phyloP scores from a whole-genome alignment of 441 rosid genomes.

The Theobroma grandiflorum region DNA sequence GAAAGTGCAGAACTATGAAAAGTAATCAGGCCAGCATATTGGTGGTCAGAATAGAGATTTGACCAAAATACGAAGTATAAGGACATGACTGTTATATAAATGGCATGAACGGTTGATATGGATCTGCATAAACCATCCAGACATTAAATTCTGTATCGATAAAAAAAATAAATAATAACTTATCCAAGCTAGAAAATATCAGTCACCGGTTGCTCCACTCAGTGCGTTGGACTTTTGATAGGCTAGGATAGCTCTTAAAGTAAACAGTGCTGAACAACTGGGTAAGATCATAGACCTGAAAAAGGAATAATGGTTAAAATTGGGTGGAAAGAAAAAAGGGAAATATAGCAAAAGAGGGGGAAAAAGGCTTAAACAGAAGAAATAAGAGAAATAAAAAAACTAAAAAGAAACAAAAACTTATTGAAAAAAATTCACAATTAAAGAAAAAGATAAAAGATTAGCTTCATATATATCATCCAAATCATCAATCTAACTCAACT shows the following conservation, averaged over 20 bases:
- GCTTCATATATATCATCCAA: neutral
- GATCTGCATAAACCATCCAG: constrained; percentile 49
- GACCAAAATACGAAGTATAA: constrained; percentile 69
- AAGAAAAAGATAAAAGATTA: neutral
- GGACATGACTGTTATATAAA: constrained; percentile 58
- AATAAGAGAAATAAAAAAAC: neutral
- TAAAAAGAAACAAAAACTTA: neutral
- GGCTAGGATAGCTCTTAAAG: constrained; percentile 56
- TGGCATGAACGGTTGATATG: constrained; percentile 73
- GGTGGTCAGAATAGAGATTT: constrained; percentile 57
- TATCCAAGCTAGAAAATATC: constrained; percentile 18
- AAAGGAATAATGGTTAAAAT: neutral
- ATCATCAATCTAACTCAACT: neutral
- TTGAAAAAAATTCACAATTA: neutral
- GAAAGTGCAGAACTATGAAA: constrained; percentile 54
- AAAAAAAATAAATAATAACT: neutral
- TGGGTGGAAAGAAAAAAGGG: neutral
- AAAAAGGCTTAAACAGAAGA: neutral
- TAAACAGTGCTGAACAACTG: constrained; percentile 56
- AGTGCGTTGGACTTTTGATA: constrained; percentile 55
- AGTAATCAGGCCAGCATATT: constrained; percentile 42
- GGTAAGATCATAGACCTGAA: constrained; percentile 64
- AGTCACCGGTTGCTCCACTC: constrained; percentile 79
- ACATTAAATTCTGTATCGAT: neutral
- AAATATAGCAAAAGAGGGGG: neutral